Evolutionary conservation across 2,329 filamentous ascomycete species (phyloP).

Genomic region (Dactylellina parvicollis): DNA sequence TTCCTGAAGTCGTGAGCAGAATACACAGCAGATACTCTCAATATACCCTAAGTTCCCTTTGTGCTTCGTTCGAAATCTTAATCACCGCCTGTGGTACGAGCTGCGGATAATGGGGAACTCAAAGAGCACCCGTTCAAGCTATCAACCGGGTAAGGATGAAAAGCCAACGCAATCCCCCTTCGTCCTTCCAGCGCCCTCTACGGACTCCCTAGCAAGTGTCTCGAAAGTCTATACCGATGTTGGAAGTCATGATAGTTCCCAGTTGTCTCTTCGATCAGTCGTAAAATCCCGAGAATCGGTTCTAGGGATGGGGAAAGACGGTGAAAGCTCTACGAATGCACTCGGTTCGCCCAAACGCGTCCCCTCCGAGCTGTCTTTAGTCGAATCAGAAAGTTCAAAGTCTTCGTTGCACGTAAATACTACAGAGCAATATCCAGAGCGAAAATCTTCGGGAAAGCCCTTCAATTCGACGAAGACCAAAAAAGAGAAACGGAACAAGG

Average conservation of each 20-base stretch:
- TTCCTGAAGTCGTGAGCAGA: too few species aligned
- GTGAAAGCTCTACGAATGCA: slow-evolving; percentile 2
- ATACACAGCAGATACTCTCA: too few species aligned
- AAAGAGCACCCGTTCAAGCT: neutral
- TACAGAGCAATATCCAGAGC: neutral
- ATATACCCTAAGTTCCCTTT: too few species aligned
- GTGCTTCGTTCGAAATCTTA: too few species aligned
- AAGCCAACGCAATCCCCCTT: slow-evolving; percentile 7
- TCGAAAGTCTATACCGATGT: slow-evolving; percentile 27
- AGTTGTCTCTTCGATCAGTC: slow-evolving; percentile 7
- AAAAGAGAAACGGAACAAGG: neutral
- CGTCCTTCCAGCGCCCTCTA: slow-evolving; percentile 23
- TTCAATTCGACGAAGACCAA: neutral
- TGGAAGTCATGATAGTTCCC: slow-evolving; percentile 11
- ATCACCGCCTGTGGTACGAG: neutral
- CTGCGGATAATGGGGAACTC: slow-evolving; percentile 14
- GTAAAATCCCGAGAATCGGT: neutral
- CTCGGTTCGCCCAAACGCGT: neutral
- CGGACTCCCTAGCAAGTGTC: slow-evolving; percentile 26
- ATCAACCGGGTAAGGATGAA: neutral
- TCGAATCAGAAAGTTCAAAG: neutral
- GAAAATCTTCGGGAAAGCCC: slow-evolving; percentile 2
- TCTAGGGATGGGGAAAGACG: slow-evolving; percentile 13
- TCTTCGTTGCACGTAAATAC: slow-evolving; percentile 6
- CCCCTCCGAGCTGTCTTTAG: slow-evolving; percentile 1